Percentiles rank a stretch among this genome's conserved stretches.
Conservation (phyloP, 2,329 filamentous ascomycete species). For the Eurotiales sp. region DNA sequence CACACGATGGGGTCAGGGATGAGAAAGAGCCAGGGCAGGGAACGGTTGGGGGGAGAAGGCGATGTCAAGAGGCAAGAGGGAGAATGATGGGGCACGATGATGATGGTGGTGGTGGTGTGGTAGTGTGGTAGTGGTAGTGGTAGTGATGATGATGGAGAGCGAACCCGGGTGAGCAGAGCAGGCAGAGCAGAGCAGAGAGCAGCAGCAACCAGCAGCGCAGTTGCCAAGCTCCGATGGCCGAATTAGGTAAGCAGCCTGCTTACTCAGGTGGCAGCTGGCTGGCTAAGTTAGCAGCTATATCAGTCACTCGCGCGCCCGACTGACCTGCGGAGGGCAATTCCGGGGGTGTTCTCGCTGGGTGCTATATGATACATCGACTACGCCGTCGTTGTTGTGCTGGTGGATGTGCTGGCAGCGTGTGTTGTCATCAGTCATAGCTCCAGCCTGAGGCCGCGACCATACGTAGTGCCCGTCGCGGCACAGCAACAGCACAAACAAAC, state of each 20-base stretch:
- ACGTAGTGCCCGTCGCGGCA: not conserved
- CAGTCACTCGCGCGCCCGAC: not conserved
- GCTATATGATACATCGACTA: too few relatives aligned
- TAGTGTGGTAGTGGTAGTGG: too few relatives aligned
- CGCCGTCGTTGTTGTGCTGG: too few relatives aligned
- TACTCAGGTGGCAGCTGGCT: too few relatives aligned
- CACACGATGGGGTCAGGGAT: not conserved
- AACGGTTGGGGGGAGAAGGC: not conserved
- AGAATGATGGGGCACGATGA: conserved; percentile 8
- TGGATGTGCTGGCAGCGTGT: conserved; percentile 11
- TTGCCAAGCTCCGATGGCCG: conserved; percentile 11
- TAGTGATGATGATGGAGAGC: conserved; percentile 18
- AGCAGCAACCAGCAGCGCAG: conserved; percentile 9
- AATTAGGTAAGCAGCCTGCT: conserved; percentile 11
- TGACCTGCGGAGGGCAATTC: not conserved
- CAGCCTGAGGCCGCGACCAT: conserved; percentile 13
- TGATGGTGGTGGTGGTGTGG: not conserved
- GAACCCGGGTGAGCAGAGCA: too few relatives aligned
- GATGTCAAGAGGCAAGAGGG: not conserved
- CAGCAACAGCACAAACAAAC: not conserved
- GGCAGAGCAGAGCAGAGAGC: conserved; percentile 9
- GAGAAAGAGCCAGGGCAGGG: not conserved
- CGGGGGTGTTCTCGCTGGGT: too few relatives aligned
- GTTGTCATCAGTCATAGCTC: conserved; percentile 11
- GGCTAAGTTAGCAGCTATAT: too few relatives aligned